These are phyloP conservation scores for Termitomyces sp. DNA, from an alignment of 1,284 basidiomycete species.

Conservation along the genomic window DNA sequence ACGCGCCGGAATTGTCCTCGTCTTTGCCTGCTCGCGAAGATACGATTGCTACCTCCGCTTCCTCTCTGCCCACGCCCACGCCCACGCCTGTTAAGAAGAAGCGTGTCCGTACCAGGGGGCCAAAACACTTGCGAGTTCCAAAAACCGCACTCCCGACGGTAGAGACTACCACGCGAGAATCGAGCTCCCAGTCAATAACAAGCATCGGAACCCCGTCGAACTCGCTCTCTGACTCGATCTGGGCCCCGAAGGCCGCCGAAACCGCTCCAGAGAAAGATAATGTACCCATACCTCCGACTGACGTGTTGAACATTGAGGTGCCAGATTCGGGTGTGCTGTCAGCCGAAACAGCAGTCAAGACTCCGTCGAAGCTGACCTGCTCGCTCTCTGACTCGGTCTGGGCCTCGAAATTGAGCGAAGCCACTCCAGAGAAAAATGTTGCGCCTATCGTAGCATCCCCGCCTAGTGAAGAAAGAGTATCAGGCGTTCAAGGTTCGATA, in stretches of 20 bases:
- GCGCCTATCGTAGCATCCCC: neutral
- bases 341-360: neutral
- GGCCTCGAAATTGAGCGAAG: neutral
- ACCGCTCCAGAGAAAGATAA: neutral
- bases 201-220: too few species aligned
- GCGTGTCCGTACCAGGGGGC: neutral
- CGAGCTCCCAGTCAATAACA: neutral
- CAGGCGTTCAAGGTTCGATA: neutral
- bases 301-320: neutral
- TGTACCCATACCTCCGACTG: neutral
- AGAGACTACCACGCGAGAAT: neutral
- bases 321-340: too few species aligned
- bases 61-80: neutral
- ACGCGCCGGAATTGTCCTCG: neutral
- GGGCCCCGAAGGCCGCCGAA: neutral
- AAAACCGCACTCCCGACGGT: neutral
- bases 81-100: neutral
- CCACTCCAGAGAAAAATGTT: neutral
- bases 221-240: neutral
- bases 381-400: neutral
- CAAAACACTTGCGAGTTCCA: neutral
- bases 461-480: neutral
- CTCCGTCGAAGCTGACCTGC: neutral
- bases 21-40: neutral
- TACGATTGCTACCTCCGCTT: neutral